Evolutionary conservation across 257 asterid species (phyloP), one percentile per base, ranked within the genome.

Genomic region (Capsicum pubescens): DNA sequence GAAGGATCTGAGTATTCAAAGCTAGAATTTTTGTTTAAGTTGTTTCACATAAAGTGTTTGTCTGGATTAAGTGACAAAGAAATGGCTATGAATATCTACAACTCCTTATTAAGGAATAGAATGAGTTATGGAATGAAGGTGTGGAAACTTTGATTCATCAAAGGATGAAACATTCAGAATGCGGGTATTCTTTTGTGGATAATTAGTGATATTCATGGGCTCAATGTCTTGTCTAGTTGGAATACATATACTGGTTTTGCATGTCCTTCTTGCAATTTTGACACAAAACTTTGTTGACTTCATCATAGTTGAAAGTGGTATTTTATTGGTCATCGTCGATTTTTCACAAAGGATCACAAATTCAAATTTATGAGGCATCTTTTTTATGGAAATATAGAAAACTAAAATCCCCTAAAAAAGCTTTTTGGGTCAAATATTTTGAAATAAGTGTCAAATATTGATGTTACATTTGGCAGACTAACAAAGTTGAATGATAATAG

Each of bases 71-170:
- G 59, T 55, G 16, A 55, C 17, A 55, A 55, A 14, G 59, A 17
- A 55, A 55, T 55, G 59, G 13, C 59, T 55, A 55, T 55, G 59
- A 55, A 14, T 80, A 36, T 56, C 35, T 80, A 17, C 52, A 56
- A 48, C 78, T 63, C 3, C 59, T 81, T 26, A 17, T 81, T 8
- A 74, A 81, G 15, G 84, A 81, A n/a, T 46, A 63, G 19, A 81
- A 64, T 9, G 57, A 44, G 19, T 44, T 81, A 5, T 81, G 84
- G 84, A 19, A 11, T 1, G 11, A n/a, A 8, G 78, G 84, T 19
- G 61, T 81, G 2, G 50, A 81, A 9, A 81, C 63, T 46, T 44
- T 1, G 64, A 80, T 59, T 54, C 84, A n/a, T 76, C 21, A 39
- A 2, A 15, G 36, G 19, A 9, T 2, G 61, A 12, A 44, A 48